phyloP scores from a whole-genome alignment of 371 early-diverging fungal genomes.

The Mortierella sp. region DNA sequence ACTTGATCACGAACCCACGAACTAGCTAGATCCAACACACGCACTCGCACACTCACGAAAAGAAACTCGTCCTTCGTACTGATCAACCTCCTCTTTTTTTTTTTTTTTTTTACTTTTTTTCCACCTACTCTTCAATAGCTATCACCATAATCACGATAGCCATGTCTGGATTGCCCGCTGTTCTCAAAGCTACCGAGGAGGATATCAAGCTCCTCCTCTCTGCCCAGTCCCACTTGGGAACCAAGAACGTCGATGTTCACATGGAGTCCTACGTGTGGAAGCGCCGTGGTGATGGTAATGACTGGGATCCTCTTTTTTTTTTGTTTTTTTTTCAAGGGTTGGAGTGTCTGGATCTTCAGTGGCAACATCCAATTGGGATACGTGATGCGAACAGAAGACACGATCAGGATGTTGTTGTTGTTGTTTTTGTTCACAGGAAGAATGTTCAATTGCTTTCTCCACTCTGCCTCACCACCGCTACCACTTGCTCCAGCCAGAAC shows the following conservation, averaged over 20 bases:
- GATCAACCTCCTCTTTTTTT: too few relatives aligned
- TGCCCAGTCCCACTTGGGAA: conserved; percentile 92
- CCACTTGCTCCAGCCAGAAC: too few relatives aligned
- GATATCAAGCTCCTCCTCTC: conserved; percentile 93
- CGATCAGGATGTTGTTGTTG: too few relatives aligned
- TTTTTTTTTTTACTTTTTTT: background rate
- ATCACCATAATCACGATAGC: conserved; percentile 55
- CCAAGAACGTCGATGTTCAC: conserved; percentile 89
- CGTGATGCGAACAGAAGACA: too few relatives aligned
- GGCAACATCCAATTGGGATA: too few relatives aligned
- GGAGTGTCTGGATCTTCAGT: background rate
- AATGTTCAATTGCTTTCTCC: too few relatives aligned
- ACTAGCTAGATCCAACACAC: too few relatives aligned
- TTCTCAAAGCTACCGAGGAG: conserved; percentile 71
- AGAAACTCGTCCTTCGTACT: too few relatives aligned
- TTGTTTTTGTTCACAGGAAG: too few relatives aligned
- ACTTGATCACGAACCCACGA: too few relatives aligned
- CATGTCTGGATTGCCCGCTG: conserved; percentile 58
- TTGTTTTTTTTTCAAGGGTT: background rate
- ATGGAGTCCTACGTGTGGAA: conserved; percentile 95
- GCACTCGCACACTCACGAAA: too few relatives aligned
- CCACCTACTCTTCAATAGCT: conserved; percentile 11
- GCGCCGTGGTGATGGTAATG: conserved; percentile 91
- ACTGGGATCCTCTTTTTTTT: background rate
- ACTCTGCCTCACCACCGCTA: too few relatives aligned